A percentile compares a stretch with the other conserved stretches of the same genome.
Evolutionary conservation across 176 grass and related monocot species (phyloP).

Genomic region (Elymus sibiricus): DNA sequence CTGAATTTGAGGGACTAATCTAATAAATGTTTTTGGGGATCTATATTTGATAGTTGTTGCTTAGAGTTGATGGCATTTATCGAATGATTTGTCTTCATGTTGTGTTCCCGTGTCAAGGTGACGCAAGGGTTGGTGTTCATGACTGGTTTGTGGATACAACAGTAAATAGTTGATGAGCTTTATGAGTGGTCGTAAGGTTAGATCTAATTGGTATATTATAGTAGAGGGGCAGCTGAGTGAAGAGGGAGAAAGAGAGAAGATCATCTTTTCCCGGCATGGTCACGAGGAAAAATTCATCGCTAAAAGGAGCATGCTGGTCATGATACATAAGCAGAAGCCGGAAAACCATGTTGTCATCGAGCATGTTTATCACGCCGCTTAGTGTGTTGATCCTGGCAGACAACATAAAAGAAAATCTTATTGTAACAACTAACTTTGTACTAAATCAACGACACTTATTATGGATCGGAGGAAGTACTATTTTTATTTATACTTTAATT

Average conservation of each 20-base stretch:
- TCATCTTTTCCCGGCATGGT: too few relatives aligned
- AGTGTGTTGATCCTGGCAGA: neutral
- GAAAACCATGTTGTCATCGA: too few relatives aligned
- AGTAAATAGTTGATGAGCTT: neutral
- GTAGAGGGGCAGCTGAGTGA: neutral
- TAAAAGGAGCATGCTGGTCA: too few relatives aligned
- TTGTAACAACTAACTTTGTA: neutral
- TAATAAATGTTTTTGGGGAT: too few relatives aligned
- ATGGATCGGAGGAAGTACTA: too few relatives aligned
- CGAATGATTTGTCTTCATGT: neutral
- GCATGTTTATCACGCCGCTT: too few relatives aligned
- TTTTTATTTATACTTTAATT: neutral
- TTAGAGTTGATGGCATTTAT: neutral
- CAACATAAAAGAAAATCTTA: neutral
- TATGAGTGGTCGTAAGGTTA: neutral
- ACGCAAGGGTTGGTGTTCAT: neutral
- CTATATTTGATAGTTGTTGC: neutral
- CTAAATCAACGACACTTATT: too few relatives aligned
- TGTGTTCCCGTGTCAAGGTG: neutral
- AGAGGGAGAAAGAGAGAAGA: too few relatives aligned
- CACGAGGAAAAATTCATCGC: too few relatives aligned
- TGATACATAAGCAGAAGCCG: too few relatives aligned
- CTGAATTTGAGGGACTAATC: too few relatives aligned
- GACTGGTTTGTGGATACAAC: neutral
- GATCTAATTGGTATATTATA: neutral